phyloP scores from a whole-genome alignment of 2,329 filamentous ascomycete species.

The Epichloe sibirici region DNA sequence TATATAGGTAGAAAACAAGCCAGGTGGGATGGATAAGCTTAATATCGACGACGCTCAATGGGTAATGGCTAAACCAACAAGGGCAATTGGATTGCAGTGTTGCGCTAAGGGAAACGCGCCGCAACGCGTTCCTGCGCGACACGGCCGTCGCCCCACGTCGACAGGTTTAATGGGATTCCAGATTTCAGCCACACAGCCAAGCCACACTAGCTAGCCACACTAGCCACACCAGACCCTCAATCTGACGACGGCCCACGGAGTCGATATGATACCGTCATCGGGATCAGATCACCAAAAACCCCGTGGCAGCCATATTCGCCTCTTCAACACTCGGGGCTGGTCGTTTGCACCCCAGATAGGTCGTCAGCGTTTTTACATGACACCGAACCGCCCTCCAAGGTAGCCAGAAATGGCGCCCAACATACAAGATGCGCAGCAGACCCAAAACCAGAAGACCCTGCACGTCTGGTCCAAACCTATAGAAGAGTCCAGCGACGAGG shows the following conservation, averaged over 20 bases:
- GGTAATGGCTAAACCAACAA: background rate
- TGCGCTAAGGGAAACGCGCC: slow-evolving; percentile 19
- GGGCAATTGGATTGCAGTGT: background rate
- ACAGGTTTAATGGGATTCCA: slow-evolving; percentile 21
- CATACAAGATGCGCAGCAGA: slow-evolving; percentile 14
- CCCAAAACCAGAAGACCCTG: slow-evolving; percentile 19
- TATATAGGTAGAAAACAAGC: background rate
- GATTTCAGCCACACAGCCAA: slow-evolving; percentile 7
- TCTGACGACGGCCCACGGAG: background rate
- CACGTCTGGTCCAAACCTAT: slow-evolving; percentile 26
- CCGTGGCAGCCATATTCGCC: background rate
- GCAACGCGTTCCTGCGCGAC: slow-evolving; percentile 19
- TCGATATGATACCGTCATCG: background rate
- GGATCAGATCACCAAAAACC: background rate
- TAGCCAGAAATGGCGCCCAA: slow-evolving; percentile 25
- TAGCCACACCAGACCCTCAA: background rate
- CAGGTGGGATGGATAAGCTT: background rate
- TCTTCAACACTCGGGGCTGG: background rate
- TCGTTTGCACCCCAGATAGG: background rate
- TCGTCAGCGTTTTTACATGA: slow-evolving; percentile 2
- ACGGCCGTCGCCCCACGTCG: slow-evolving; percentile 11
- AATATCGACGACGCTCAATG: background rate
- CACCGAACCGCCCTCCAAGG: slow-evolving; percentile 8
- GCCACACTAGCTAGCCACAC: background rate
- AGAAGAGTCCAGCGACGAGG: slow-evolving; percentile 13